Evolutionary conservation across 2,329 filamentous ascomycete genomes (phyloP).

Genomic region (Fusarium hainanense): DNA sequence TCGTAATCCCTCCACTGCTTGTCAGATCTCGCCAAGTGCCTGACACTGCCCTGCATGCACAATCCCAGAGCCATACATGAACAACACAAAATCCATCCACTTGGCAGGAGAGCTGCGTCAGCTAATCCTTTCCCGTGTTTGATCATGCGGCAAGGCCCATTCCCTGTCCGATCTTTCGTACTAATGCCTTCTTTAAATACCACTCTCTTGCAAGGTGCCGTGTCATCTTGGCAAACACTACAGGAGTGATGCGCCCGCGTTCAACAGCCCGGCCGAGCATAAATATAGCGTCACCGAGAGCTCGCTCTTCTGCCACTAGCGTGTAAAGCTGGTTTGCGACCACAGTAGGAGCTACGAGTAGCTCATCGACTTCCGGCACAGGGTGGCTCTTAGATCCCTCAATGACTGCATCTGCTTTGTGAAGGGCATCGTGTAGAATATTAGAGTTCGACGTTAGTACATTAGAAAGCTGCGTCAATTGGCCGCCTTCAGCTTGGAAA

Average conservation of each 20-base stretch:
- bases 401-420: constrained; percentile 82
- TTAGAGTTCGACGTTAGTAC: constrained; percentile 80
- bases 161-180: constrained; percentile 79
- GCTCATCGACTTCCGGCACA: constrained; percentile 84
- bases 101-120: constrained; percentile 12
- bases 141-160: constrained; percentile 70
- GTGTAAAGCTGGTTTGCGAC: constrained; percentile 94
- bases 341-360: constrained; percentile 92
- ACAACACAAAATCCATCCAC: constrained; percentile 34
- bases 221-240: constrained; percentile 83
- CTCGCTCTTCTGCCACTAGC: constrained; percentile 87
- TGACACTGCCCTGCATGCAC: not conserved
- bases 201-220: constrained; percentile 80
- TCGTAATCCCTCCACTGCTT: constrained; percentile 12
- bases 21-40: constrained; percentile 12
- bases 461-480: constrained; percentile 76
- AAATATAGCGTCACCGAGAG: constrained; percentile 87
- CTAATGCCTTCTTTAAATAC: constrained; percentile 85
- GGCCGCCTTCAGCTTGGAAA: constrained; percentile 78
- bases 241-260: constrained; percentile 73
- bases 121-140: not conserved
- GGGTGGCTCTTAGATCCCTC: constrained; percentile 74
- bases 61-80: constrained; percentile 10
- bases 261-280: constrained; percentile 81
- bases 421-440: constrained; percentile 80